Evolutionary conservation across 2,329 filamentous ascomycete genomes (phyloP), one percentile per base, ranked within the genome.

Genomic region (Aureobasidium pullulans): DNA sequence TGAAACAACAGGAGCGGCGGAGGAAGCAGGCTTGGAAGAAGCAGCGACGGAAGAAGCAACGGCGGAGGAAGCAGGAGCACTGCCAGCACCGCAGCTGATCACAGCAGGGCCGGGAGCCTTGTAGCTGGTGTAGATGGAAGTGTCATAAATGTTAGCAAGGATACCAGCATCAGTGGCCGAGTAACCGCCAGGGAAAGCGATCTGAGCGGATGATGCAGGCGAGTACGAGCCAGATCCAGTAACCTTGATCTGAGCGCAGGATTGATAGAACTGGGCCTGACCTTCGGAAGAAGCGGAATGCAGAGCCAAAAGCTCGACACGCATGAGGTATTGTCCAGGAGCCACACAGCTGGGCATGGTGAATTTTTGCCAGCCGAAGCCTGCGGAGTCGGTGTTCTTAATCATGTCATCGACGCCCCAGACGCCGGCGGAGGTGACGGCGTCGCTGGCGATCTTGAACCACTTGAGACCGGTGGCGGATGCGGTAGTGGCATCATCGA

Each of bases 401-500:
- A 74, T 73, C 60, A 75, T 62, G 37, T 66, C 63, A 36, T 71
- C 67, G 48, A 79, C 78, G 19, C 76, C 79, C 79, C 79, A 81
- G 65, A 75, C 74, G 64, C 80, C 77, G 10, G 69, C 69, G 43
- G 71, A 70, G n/a, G 76, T 75, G 42, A 76, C 77, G 2, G 77
- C 75, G 62, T 79, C 73, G 61, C 78, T 74, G 63, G 75, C 79
- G 62, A 82, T 75, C 72, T 83, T 83, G 73, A 82, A 81, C 77
- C 77, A 82, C 50, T 60, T 60, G 37, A 60, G 50, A 4, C 70
- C 67, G 16, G 76, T 71, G 1, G 76, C 75, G 60, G 75, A 72
- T 48, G 79, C 77, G 0, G 71, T 75, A 34, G 73, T 67, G 4
- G 80, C 75, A 65, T 82, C 75, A 29, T 70, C 62, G 19, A 83